Conservation (phyloP, 352 stramenopile genomes). For the Pythium angustatum region DNA sequence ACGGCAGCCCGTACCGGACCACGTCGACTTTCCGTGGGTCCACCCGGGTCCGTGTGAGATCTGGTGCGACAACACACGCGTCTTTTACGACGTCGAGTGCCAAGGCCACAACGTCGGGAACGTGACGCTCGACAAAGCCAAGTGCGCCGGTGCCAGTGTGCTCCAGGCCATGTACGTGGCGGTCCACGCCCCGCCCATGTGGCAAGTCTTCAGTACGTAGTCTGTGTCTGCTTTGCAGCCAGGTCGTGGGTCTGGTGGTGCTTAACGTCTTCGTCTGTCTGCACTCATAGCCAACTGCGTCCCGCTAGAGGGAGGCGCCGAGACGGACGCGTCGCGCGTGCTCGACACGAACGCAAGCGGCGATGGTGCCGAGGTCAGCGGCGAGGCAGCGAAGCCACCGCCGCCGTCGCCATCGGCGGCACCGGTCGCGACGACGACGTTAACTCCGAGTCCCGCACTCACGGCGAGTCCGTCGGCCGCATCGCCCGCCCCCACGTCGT, state of each 20-base stretch:
- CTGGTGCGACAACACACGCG: conserved; percentile 24
- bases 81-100: conserved; percentile 18
- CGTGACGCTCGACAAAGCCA: conserved; percentile 13
- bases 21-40: conserved; percentile 9
- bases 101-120: conserved; percentile 14
- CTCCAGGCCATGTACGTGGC: conserved; percentile 18
- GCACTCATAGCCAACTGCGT: background rate
- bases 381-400: background rate
- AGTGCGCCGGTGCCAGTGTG: conserved; percentile 12
- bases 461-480: no score
- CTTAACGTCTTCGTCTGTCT: background rate
- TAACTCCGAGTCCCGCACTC: no score
- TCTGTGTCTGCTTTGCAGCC: background rate
- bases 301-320: background rate
- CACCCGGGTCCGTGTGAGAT: conserved; percentile 27
- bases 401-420: background rate
- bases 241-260: no score
- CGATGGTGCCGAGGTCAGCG: background rate
- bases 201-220: background rate
- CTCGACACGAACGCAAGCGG: background rate
- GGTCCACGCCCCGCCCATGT: background rate
- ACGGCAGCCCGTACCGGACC: conserved; percentile 2
- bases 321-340: background rate
- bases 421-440: no score
- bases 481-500: no score